These are phyloP conservation scores for Gamsiella multidivaricata DNA, from an alignment of 192 early-diverging fungal species.

Conservation along the genomic window DNA sequence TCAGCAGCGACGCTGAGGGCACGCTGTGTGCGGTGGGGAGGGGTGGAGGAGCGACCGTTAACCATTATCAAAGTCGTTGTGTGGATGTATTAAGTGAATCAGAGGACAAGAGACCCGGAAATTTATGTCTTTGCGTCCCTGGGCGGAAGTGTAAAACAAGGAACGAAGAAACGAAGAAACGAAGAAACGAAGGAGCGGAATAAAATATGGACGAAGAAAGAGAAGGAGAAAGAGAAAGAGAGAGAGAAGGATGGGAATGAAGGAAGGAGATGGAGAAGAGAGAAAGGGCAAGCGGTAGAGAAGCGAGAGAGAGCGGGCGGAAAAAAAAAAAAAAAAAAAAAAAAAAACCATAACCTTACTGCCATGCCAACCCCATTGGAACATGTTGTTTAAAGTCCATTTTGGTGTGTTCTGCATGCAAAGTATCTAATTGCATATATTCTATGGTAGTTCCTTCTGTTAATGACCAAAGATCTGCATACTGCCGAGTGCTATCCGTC, in stretches of 20 bases:
- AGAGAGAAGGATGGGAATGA: not conserved
- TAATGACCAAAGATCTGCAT: too few relatives aligned
- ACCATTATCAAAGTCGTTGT: not conserved
- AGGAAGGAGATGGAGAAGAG: not conserved
- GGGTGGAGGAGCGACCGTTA: conserved; percentile 7
- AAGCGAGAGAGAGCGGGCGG: not conserved
- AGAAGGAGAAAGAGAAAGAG: not conserved
- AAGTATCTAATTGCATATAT: too few relatives aligned
- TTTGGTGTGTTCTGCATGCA: too few relatives aligned
- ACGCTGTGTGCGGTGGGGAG: conserved; percentile 39
- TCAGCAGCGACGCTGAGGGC: conserved; percentile 48
- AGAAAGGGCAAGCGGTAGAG: not conserved
- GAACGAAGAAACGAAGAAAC: conserved; percentile 1
- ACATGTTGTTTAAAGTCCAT: too few relatives aligned
- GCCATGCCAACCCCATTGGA: not conserved
- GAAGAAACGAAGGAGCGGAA: not conserved
- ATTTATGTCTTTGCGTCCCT: too few relatives aligned
- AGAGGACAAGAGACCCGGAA: too few relatives aligned
- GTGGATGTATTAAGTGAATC: not conserved
- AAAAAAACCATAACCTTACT: not conserved
- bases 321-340: not conserved
- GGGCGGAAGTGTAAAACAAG: not conserved
- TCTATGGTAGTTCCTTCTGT: too few relatives aligned
- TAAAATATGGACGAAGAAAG: not conserved
- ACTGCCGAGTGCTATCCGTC: too few relatives aligned